phyloP scores from a whole-genome alignment of 805 yeast species.

The Candida odintsovae region DNA sequence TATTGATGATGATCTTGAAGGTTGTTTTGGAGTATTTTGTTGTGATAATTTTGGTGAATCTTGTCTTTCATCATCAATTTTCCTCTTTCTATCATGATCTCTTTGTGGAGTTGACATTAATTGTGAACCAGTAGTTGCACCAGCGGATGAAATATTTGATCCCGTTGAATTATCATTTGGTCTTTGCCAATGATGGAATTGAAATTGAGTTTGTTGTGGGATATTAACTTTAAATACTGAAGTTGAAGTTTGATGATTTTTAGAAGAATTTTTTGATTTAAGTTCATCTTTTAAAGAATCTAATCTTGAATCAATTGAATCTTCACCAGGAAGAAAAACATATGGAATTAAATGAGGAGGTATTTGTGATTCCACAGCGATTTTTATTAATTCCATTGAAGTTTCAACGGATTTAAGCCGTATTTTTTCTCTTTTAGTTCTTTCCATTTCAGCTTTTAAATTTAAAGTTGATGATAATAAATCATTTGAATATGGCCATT shows the following conservation, averaged over 20 bases:
- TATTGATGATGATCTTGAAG: background rate
- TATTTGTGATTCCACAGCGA: slow-evolving; percentile 30
- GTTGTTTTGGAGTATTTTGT: background rate
- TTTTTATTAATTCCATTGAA: slow-evolving; percentile 31
- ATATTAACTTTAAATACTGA: slow-evolving; percentile 24
- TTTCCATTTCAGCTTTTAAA: slow-evolving; percentile 35
- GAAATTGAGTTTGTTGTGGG: slow-evolving; percentile 23
- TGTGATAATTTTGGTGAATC: background rate
- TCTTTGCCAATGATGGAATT: slow-evolving; percentile 26
- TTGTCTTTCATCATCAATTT: slow-evolving; percentile 1
- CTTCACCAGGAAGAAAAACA: slow-evolving; percentile 22
- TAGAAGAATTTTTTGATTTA: background rate
- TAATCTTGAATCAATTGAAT: background rate
- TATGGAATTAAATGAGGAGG: slow-evolving; percentile 33
- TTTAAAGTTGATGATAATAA: slow-evolving; percentile 29
- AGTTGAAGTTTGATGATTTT: slow-evolving; percentile 10
- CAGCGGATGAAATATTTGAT: slow-evolving; percentile 3
- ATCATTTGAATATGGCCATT: slow-evolving; percentile 35
- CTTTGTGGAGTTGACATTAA: slow-evolving; percentile 2
- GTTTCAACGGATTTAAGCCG: slow-evolving; percentile 27
- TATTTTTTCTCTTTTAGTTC: slow-evolving; percentile 31
- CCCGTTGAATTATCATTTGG: slow-evolving; percentile 13
- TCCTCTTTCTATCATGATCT: slow-evolving; percentile 6
- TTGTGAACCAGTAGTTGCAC: slow-evolving; percentile 4
- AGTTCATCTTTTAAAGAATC: background rate